phyloP scores from a whole-genome alignment of 2,329 filamentous ascomycete species.

The Grosmannia clavigera region DNA sequence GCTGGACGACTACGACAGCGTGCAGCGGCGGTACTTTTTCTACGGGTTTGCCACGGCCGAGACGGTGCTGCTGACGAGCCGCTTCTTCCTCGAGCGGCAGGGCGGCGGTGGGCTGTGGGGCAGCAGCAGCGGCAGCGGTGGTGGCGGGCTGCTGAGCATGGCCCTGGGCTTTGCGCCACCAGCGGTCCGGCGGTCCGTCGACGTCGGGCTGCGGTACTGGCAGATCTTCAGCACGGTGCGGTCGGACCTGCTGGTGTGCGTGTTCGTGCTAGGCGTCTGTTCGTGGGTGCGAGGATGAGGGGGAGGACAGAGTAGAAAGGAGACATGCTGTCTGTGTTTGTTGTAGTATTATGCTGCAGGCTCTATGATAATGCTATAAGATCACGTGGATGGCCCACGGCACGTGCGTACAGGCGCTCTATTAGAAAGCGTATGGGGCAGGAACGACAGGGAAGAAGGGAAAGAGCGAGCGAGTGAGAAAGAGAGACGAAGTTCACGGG shows the following conservation, averaged over 20 bases:
- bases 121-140: constrained; percentile 13
- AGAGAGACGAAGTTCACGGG: neutral
- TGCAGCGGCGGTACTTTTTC: constrained; percentile 40
- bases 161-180: constrained; percentile 53
- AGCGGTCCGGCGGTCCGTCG: constrained; percentile 48
- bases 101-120: constrained; percentile 22
- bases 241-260: constrained; percentile 59
- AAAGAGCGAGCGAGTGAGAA: neutral
- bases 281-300: constrained; percentile 27
- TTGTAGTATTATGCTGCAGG: too few relatives aligned
- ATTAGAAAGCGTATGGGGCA: too few relatives aligned
- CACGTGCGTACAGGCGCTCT: too few relatives aligned
- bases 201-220: constrained; percentile 50
- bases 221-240: constrained; percentile 62
- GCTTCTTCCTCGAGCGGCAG: constrained; percentile 53
- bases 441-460: too few relatives aligned
- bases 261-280: constrained; percentile 59
- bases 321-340: too few relatives aligned
- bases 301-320: too few relatives aligned
- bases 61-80: constrained; percentile 55
- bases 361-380: neutral
- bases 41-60: constrained; percentile 73
- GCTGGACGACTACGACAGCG: constrained; percentile 5
- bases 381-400: neutral
- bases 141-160: constrained; percentile 47